phyloP scores from a whole-genome alignment of 2,329 filamentous ascomycete genomes.

The Monosporascus sp. region DNA sequence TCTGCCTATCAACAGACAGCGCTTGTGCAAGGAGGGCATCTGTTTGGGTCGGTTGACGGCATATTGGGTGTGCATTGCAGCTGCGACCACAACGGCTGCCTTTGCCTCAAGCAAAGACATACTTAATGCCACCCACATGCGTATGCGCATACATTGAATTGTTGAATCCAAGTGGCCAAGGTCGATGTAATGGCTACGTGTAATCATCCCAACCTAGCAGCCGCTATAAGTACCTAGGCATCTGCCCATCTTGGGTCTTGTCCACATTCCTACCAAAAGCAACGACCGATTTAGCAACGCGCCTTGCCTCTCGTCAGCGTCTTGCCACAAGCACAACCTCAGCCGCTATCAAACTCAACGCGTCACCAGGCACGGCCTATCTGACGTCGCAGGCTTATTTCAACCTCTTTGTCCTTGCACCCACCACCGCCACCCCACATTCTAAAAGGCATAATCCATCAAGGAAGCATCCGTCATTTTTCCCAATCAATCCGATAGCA shows the following conservation, averaged over 20 bases:
- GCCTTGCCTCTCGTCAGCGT: constrained; percentile 10
- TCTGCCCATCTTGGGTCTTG: not conserved
- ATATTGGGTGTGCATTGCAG: not conserved
- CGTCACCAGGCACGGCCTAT: constrained; percentile 13
- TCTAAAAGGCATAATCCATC: not conserved
- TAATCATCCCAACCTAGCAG: constrained; percentile 5
- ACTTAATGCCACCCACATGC: not conserved
- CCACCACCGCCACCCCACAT: constrained; percentile 11
- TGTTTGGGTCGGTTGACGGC: not conserved
- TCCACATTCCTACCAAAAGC: not conserved
- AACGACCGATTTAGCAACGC: not conserved
- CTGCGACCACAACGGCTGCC: constrained; percentile 3
- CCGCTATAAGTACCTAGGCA: too few species aligned
- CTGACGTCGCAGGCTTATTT: constrained; percentile 23
- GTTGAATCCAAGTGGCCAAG: constrained; percentile 22
- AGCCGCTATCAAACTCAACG: constrained; percentile 4
- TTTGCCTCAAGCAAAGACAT: not conserved
- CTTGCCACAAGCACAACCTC: constrained; percentile 12
- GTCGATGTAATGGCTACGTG: constrained; percentile 20
- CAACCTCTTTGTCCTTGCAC: constrained; percentile 19
- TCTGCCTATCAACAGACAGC: not conserved
- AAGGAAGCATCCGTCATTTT: not conserved
- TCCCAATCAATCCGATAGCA: not conserved
- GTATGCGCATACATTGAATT: not conserved
- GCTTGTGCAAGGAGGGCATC: not conserved